A percentile compares a stretch with the other conserved stretches of the same genome.
These are phyloP conservation scores for Populus hybrid DNA, from an alignment of 441 rosid genomes.

Conservation along the genomic window DNA sequence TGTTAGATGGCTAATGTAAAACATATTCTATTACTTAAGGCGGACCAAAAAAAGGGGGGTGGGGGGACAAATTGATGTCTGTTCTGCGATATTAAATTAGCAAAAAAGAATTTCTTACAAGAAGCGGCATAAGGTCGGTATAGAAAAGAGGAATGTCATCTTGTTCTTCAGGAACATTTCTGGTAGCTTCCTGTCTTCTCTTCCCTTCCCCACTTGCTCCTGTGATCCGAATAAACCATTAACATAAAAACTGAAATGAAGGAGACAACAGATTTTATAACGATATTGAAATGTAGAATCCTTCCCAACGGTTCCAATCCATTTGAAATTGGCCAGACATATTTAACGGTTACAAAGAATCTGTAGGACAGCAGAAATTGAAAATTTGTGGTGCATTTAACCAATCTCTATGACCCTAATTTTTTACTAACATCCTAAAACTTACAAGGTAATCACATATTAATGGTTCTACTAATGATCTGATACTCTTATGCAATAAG, in stretches of 20 bases:
- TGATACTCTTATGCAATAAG: no score
- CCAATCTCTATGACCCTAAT: background rate
- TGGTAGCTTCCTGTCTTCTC: slow-evolving; percentile 50
- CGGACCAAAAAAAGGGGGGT: no score
- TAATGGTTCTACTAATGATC: background rate
- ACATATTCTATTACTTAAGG: no score
- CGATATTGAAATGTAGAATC: background rate
- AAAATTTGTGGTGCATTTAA: background rate
- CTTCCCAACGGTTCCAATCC: background rate
- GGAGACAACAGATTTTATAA: background rate
- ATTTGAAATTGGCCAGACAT: background rate
- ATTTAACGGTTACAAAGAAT: background rate
- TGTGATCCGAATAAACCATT: slow-evolving; percentile 15
- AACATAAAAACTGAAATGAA: background rate
- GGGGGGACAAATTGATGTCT: no score
- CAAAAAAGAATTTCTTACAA: slow-evolving; percentile 44
- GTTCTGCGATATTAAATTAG: background rate
- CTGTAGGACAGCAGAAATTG: background rate
- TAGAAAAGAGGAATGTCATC: slow-evolving; percentile 85
- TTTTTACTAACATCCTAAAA: background rate
- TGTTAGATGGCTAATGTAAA: no score
- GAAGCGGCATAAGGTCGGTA: slow-evolving; percentile 89
- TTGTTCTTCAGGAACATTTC: slow-evolving; percentile 35
- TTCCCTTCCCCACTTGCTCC: slow-evolving; percentile 63
- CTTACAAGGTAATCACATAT: background rate